Percentiles rank a stretch among this genome's conserved stretches.
Conservation (phyloP, 768 basidiomycete genomes). For the Hericium rajendrae region DNA sequence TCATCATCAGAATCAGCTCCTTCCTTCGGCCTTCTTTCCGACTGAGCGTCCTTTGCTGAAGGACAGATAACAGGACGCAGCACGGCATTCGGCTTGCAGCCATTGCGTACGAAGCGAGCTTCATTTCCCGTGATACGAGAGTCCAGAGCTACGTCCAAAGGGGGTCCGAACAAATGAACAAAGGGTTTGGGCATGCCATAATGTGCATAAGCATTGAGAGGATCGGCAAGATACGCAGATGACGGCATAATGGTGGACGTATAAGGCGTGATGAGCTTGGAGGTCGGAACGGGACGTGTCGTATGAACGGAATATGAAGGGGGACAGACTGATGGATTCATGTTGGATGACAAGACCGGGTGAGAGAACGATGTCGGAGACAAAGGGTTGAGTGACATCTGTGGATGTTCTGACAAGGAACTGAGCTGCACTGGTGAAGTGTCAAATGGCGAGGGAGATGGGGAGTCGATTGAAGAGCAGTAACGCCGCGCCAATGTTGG, state of each 20-base stretch:
- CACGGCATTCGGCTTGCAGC: constrained; percentile 44
- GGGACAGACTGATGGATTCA: constrained; percentile 37
- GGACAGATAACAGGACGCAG: constrained; percentile 34
- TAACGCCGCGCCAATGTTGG: constrained; percentile 56
- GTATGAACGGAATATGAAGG: constrained; percentile 62
- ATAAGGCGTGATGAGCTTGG: constrained; percentile 53
- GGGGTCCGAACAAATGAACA: constrained; percentile 71
- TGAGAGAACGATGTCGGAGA: constrained; percentile 23
- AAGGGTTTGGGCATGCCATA: constrained; percentile 77
- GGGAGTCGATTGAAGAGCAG: constrained; percentile 36
- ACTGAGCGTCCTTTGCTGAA: constrained; percentile 13
- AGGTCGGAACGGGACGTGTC: constrained; percentile 41
- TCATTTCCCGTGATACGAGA: constrained; percentile 60
- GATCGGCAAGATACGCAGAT: constrained; percentile 62
- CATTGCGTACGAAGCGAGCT: constrained; percentile 50
- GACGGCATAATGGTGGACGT: constrained; percentile 56
- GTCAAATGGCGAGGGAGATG: constrained; percentile 21
- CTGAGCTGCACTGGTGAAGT: constrained; percentile 27
- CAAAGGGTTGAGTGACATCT: constrained; percentile 23
- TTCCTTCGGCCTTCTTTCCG: constrained; percentile 7
- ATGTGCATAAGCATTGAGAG: constrained; percentile 79
- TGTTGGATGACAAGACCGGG: constrained; percentile 28
- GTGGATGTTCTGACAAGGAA: constrained; percentile 16
- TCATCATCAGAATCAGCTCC: constrained; percentile 19
- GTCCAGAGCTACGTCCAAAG: constrained; percentile 73